Evolutionary conservation across 176 grass and related monocot species (phyloP).

Genomic region (Bromus sterilis): DNA sequence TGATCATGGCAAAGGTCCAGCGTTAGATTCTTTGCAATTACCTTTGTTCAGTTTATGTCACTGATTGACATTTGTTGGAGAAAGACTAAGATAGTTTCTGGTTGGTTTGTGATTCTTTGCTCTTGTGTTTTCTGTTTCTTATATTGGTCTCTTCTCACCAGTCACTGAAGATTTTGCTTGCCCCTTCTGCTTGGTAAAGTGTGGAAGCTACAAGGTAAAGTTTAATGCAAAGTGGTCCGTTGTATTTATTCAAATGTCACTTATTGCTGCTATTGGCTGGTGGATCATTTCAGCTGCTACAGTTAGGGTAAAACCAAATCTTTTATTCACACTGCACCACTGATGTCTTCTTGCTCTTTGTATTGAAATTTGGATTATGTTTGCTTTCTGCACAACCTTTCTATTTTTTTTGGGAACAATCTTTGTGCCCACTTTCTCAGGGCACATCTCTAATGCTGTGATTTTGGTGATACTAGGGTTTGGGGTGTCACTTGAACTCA

Average conservation of each 20-base stretch:
- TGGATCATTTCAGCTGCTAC: slow-evolving; percentile 1
- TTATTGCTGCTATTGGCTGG: not conserved
- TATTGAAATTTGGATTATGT: not conserved
- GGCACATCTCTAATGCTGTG: slow-evolving; percentile 20
- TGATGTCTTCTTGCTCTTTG: not conserved
- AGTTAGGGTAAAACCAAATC: not conserved
- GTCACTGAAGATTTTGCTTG: slow-evolving; percentile 98
- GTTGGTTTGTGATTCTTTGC: not conserved
- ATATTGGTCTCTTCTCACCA: slow-evolving; percentile 43
- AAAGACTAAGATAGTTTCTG: slow-evolving; percentile 4
- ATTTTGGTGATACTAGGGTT: slow-evolving; percentile 49
- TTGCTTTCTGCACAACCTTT: not conserved
- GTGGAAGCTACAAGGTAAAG: slow-evolving; percentile 94
- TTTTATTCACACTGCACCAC: not conserved
- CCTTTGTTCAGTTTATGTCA: not conserved
- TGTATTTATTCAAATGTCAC: not conserved
- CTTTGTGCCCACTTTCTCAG: not conserved
- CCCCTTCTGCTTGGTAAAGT: slow-evolving; percentile 82
- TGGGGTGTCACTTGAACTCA: slow-evolving; percentile 77
- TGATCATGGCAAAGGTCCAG: not conserved
- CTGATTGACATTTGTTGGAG: not conserved
- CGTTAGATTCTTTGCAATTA: not conserved
- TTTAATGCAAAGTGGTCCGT: slow-evolving; percentile 8
- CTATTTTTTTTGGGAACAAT: not conserved
- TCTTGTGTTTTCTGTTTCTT: slow-evolving; percentile 1